Evolutionary conservation across 2,329 filamentous ascomycete genomes (phyloP).

Genomic region (Colletotrichum salicis): DNA sequence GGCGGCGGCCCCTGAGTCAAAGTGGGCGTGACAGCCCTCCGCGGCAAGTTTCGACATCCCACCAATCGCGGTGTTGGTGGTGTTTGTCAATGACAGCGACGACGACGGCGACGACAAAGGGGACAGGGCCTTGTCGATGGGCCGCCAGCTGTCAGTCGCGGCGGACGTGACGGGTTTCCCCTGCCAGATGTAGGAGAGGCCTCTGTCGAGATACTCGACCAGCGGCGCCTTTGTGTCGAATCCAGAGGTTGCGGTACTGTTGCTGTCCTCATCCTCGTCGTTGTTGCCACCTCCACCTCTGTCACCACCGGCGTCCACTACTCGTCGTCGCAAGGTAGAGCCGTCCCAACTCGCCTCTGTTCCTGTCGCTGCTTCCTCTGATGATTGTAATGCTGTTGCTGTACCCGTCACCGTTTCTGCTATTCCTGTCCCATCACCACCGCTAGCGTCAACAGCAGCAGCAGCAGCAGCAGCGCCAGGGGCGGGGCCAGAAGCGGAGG

Average conservation of each 20-base stretch:
- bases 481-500: neutral
- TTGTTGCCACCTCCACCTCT: neutral
- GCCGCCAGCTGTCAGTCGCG: neutral
- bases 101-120: neutral
- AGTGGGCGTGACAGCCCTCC: conserved; percentile 39
- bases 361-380: conserved; percentile 40
- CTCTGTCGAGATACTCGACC: conserved; percentile 60
- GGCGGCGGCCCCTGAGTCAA: conserved; percentile 36
- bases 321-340: neutral
- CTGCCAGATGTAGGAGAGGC: conserved; percentile 56
- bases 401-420: neutral
- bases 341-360: conserved; percentile 40
- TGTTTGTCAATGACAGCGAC: neutral
- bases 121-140: neutral
- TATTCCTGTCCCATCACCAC: neutral
- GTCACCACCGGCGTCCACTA: neutral
- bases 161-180: conserved; percentile 22
- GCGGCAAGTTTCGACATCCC: conserved; percentile 45
- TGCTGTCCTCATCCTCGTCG: neutral
- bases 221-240: conserved; percentile 58
- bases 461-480: neutral
- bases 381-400: conserved; percentile 13
- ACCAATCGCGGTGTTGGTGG: conserved; percentile 36
- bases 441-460: too few relatives aligned
- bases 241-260: conserved; percentile 4